A percentile compares a stretch with the other conserved stretches of the same genome.
phyloP scores from a whole-genome alignment of 1,284 basidiomycete species.

The Ceratobasidium papillatum region DNA sequence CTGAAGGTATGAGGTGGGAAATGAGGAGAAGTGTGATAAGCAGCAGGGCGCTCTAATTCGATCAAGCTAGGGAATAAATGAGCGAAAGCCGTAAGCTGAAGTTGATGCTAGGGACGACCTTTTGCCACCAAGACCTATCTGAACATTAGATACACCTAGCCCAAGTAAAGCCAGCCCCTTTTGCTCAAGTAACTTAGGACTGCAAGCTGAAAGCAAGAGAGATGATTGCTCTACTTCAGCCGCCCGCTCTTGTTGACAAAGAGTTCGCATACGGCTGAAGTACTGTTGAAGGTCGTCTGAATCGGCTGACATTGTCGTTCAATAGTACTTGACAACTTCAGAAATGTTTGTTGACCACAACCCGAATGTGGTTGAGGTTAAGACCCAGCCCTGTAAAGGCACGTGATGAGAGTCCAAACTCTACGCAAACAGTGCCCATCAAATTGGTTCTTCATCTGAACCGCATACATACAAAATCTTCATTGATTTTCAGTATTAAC shows the following conservation, averaged over 20 bases:
- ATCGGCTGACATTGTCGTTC: slow-evolving; percentile 6
- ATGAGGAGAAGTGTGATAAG: slow-evolving; percentile 73
- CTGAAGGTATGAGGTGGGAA: slow-evolving; percentile 90
- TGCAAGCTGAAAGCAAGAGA: slow-evolving; percentile 83
- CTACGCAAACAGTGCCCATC: background rate
- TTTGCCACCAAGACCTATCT: slow-evolving; percentile 89
- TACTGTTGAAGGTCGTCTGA: slow-evolving; percentile 15
- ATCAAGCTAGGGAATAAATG: slow-evolving; percentile 65
- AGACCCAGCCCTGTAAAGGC: background rate
- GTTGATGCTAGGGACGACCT: slow-evolving; percentile 60
- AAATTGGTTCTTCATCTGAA: background rate
- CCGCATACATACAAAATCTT: background rate
- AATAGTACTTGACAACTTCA: background rate
- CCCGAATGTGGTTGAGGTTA: background rate
- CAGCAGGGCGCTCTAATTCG: slow-evolving; percentile 84
- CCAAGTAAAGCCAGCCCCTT: slow-evolving; percentile 83
- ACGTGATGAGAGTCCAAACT: background rate
- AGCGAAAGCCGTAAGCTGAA: background rate
- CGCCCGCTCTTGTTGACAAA: slow-evolving; percentile 77
- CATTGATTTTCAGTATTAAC: background rate
- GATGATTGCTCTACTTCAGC: slow-evolving; percentile 86
- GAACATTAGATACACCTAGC: slow-evolving; percentile 73
- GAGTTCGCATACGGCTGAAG: slow-evolving; percentile 44
- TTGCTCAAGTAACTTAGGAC: slow-evolving; percentile 84
- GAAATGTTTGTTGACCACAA: background rate